phyloP scores from a whole-genome alignment of 179 eudicot species.

The Corrigiola litoralis region DNA sequence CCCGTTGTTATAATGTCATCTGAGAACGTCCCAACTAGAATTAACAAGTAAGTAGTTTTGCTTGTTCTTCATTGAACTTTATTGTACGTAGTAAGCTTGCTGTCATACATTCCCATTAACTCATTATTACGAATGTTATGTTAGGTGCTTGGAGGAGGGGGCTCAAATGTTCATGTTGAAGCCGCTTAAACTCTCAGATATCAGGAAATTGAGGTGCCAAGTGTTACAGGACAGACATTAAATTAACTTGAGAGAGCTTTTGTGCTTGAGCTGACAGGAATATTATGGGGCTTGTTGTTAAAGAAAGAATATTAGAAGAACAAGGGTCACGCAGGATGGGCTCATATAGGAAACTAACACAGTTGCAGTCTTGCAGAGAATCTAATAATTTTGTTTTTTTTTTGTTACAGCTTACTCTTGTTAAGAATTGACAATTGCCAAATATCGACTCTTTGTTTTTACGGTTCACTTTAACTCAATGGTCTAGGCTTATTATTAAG shows the following conservation, averaged over 20 bases:
- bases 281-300: neutral
- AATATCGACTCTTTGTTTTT: too few relatives aligned
- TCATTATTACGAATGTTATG: neutral
- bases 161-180: conserved; percentile 39
- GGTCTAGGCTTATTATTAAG: too few relatives aligned
- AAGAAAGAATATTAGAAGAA: neutral
- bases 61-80: neutral
- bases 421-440: too few relatives aligned
- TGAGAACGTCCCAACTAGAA: conserved; percentile 34
- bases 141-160: conserved; percentile 42
- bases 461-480: too few relatives aligned
- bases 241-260: neutral
- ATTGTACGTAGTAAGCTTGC: neutral
- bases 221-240: conserved; percentile 22
- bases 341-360: neutral
- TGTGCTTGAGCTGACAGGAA: neutral
- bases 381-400: too few relatives aligned
- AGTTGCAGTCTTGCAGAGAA: too few relatives aligned
- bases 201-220: conserved; percentile 28
- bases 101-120: neutral
- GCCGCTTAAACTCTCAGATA: conserved; percentile 34
- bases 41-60: conserved; percentile 20
- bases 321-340: neutral
- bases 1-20: conserved; percentile 44
- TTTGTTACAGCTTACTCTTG: too few relatives aligned